Evolutionary conservation across 2,329 filamentous ascomycete species (phyloP), one percentile per base, ranked within the genome.

Genomic region (Dactylonectria estremocensis): DNA sequence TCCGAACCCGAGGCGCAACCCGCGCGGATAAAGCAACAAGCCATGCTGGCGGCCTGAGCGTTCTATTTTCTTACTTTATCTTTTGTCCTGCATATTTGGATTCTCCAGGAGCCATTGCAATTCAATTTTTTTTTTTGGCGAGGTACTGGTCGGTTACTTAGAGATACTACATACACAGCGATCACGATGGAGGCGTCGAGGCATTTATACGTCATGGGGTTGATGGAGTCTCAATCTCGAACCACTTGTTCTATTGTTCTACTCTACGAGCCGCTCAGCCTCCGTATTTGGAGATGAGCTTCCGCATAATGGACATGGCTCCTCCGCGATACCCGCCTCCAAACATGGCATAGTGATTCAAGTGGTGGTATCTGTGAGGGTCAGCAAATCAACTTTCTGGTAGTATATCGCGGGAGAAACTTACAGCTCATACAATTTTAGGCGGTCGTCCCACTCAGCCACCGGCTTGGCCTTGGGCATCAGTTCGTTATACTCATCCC

Each of bases 311-410:
- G 5, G 87, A 87, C 80, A 95, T 87, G 31, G 95, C 94, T 5
- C 94, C 91, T 46, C 86, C 86, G 45, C 89, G 89, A 78, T 98
- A 98, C 0, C 92, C 88, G 1, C 91, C 92, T 0, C 94, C 94
- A 79, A 97, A 98, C 53, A 97, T 86, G 1, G 93, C 91, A 83
- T 91, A 92, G 74, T 98, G 95, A 71, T 98, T 98, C 24, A 98
- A 82, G 77, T 97, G 93, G 79, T 98, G 95, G 79, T 97, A 95
- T 69, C 92, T 94, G 72, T 10, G 31, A 45, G 1, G 6, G 8
- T 66, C 3, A 46, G 1, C 14, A 6, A n/a, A 14, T 13, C n/a
- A 14, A 11, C 6, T 28, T 48, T 33, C 58, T 28, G 61, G 20
- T 13, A 58, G 31, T 62, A 60, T 13, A 49, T 5, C 3, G 9